Base-by-base conservation (phyloP, 1,139 yeast species). In the Yamadazyma siamensis region DNA sequence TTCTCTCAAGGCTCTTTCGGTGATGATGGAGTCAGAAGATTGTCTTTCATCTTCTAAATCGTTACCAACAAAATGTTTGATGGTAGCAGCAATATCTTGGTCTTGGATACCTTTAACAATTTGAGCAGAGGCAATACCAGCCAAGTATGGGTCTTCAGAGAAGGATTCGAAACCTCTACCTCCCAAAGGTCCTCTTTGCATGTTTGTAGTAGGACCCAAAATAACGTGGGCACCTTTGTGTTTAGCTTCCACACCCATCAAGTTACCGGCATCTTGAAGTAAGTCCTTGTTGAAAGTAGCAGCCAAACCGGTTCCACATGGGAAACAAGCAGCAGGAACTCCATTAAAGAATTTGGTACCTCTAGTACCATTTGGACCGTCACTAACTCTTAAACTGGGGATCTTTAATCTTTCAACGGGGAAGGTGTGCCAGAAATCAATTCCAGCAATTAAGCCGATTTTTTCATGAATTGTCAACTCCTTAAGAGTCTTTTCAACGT, bases 1-100 rank as follows among this genome's bases (percentile, higher is more conserved):
- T 40, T 77, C 85, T 47, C 83, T 62, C 38, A 77, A 55, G 2
- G 83, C 83, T 41, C 83, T 61, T 42, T 69, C 75, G 5, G 79
- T 64, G 25, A 77, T 55, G 21, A 66, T 49, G 1, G 73, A 62
- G 45, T 75, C 67, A 25, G 71, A 61, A 2, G 71, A 59, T 35
- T 60, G 63, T 32, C 84, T 57, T 42, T 75, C 75, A 39, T 75
- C 66, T 46, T 78, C 85, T 43, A 70, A 64, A 48, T 78, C 84
- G 44, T 77, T 77, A 48, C 79, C 69, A 17, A 75, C 78, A 51
- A 51, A 77, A 50, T 77, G 82, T 54, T 77, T 77, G 40, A 76
- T 62, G 13, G 80, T 69, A 7, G 83, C 80, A 30, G 68, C 73
- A 38, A 77, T 57, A 19, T 72, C 39, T 34, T 44, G 36, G 23